phyloP scores from a whole-genome alignment of 2,329 filamentous ascomycete species.

The Xylaria sp. region DNA sequence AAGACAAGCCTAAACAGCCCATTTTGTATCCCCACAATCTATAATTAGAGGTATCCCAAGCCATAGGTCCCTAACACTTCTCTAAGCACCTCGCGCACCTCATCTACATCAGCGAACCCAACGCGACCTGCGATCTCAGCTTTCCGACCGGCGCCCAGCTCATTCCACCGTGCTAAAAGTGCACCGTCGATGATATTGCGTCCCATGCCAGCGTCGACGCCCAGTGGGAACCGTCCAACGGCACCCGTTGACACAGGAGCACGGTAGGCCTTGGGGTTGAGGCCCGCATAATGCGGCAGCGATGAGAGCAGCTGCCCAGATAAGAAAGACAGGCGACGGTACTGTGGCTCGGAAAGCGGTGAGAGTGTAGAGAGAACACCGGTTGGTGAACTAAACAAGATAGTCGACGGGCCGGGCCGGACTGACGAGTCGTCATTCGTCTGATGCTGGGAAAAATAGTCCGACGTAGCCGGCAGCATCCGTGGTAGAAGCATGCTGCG shows the following conservation, averaged over 20 bases:
- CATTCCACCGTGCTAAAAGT: constrained; percentile 79
- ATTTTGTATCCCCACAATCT: neutral
- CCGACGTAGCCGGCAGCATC: constrained; percentile 59
- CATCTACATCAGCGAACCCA: constrained; percentile 71
- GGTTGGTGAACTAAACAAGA: constrained; percentile 79
- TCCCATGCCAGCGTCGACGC: constrained; percentile 68
- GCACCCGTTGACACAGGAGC: constrained; percentile 61
- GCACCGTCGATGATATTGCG: constrained; percentile 81
- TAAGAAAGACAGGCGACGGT: constrained; percentile 84
- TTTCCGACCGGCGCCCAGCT: constrained; percentile 76
- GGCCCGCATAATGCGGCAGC: constrained; percentile 78
- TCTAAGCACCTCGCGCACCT: constrained; percentile 71
- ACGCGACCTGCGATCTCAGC: constrained; percentile 80
- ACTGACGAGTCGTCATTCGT: constrained; percentile 49
- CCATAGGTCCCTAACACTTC: constrained; percentile 65
- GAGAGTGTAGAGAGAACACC: constrained; percentile 82
- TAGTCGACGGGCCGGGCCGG: constrained; percentile 53
- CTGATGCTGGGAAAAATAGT: constrained; percentile 45
- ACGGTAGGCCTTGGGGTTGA: constrained; percentile 87
- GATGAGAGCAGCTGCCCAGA: constrained; percentile 82
- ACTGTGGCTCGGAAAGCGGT: constrained; percentile 80
- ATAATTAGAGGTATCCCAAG: constrained; percentile 57
- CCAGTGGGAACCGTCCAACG: constrained; percentile 56
- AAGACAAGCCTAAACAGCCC: neutral
- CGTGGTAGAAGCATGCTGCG: constrained; percentile 81